Evolutionary conservation across 208 protist species (phyloP).

Genomic region (Trypanosoma melophagium): DNA sequence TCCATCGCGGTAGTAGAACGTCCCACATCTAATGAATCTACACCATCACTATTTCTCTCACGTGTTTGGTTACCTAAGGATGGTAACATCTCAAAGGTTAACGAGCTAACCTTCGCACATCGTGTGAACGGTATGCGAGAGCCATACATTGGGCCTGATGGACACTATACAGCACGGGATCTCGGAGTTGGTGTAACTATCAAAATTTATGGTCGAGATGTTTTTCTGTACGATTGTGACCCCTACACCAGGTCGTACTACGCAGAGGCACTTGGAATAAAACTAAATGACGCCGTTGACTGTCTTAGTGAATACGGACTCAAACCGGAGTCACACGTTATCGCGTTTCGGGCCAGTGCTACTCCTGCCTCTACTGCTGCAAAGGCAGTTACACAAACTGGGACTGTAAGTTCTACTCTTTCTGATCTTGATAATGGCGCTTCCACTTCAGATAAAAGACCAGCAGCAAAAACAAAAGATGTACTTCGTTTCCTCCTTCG

Average conservation of each 20-base stretch:
- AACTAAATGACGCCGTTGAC: slow-evolving; percentile 48
- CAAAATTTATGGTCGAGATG: slow-evolving; percentile 75
- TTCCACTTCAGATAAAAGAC: slow-evolving; percentile 1
- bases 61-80: slow-evolving; percentile 78
- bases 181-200: slow-evolving; percentile 80
- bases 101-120: slow-evolving; percentile 84
- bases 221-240: slow-evolving; percentile 94
- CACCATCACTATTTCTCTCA: slow-evolving; percentile 86
- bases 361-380: slow-evolving; percentile 18
- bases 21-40: slow-evolving; percentile 83
- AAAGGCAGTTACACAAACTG: no score
- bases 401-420: neutral
- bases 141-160: slow-evolving; percentile 65
- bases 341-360: slow-evolving; percentile 15
- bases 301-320: slow-evolving; percentile 26
- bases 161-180: slow-evolving; percentile 83
- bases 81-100: slow-evolving; percentile 67
- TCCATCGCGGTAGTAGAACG: slow-evolving; percentile 94
- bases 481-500: slow-evolving; percentile 75
- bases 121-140: slow-evolving; percentile 80
- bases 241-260: slow-evolving; percentile 92
- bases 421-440: neutral
- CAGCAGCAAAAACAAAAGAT: slow-evolving; percentile 31
- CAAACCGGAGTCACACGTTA: slow-evolving; percentile 7
- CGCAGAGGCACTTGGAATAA: slow-evolving; percentile 50